Evolutionary conservation across 1,139 yeast species (phyloP).

Genomic region (Tardiomyces depauwii): DNA sequence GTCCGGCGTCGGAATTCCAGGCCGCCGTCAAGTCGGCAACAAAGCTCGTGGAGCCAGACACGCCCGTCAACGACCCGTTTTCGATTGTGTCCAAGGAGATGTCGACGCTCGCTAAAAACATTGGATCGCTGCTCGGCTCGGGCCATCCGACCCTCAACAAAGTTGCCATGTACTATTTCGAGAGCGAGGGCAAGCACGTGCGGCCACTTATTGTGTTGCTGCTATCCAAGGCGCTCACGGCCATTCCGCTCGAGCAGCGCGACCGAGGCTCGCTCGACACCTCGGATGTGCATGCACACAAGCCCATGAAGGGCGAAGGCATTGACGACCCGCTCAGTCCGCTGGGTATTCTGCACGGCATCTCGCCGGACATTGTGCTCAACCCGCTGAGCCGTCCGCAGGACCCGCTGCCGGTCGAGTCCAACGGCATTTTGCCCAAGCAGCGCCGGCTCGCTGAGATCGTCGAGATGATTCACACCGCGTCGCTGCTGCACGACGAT

Average conservation of each 20-base stretch:
- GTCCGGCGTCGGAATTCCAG: constrained; percentile 2
- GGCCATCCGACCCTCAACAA: constrained; percentile 89
- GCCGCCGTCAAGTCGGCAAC: constrained; percentile 67
- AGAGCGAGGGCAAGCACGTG: constrained; percentile 91
- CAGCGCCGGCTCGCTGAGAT: constrained; percentile 94
- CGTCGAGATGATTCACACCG: constrained; percentile 97
- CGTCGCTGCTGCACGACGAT: constrained; percentile 92
- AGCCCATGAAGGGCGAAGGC: constrained; percentile 20
- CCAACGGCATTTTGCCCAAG: constrained; percentile 66
- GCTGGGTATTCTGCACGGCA: constrained; percentile 72
- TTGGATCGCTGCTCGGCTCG: constrained; percentile 77
- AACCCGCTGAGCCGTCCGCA: constrained; percentile 81
- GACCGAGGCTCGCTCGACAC: constrained; percentile 34
- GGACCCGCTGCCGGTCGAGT: constrained; percentile 46
- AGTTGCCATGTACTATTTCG: constrained; percentile 87
- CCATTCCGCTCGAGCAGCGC: constrained; percentile 62
- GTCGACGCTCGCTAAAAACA: constrained; percentile 80
- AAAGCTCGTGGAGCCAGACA: constrained; percentile 63
- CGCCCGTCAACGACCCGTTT: constrained; percentile 62
- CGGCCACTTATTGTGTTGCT: constrained; percentile 83
- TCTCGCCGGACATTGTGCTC: constrained; percentile 66
- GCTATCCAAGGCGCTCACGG: constrained; percentile 69
- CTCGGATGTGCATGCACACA: constrained; percentile 20
- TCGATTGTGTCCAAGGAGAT: constrained; percentile 90
- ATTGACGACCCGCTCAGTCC: constrained; percentile 51